Base-by-base conservation (phyloP, 352 stramenopile species). In the Hyaloperonospora arabidopsidis region DNA sequence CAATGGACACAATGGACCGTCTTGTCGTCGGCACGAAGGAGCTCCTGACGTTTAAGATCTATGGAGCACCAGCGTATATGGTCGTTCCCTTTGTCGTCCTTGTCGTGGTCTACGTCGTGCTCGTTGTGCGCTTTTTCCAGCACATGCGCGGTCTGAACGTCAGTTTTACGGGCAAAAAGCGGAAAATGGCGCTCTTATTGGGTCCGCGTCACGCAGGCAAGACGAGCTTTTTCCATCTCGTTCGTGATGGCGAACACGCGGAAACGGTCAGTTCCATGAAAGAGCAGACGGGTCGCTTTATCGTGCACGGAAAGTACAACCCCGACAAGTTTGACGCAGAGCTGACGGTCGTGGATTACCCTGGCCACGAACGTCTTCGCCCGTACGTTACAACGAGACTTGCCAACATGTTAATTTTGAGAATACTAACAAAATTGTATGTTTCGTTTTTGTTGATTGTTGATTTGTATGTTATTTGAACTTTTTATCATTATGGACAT, bases 191-290 rank as follows among this genome's bases (percentile, higher is more conserved):
- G 53, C 61, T 94, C 38, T 51, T 94, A 28, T 41, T 91, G 14
- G 84, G 84, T 5, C 65, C 84, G 23, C 67, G 67, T 18, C 66
- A 80, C 59, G 70, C 74, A 23, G 84, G 84, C 65, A 94, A 94
- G 73, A 93, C 84, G 46, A 67, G 75, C 56, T 77, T 94, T 52
- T 88, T 91, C 65, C 80, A 94, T 57, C 69, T 79, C 45, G 66
- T 94, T 23, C 75, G 76, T 22, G 72, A 91, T 52, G 79, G 80
- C 45, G 44, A 69, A 46, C 70, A 79, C 53, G 63, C 86, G 11
- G 68, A 87, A 25, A 94, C 84, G 2, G 84, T 94, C 18, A 88
- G 74, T 48, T 94, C 84, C 45, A 94, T 94, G 84, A 86, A 89
- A 54, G 75, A 89, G 46, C 65, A 72, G 25, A 79, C 82, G n/a